Base-by-base conservation (phyloP, 106 monocot genomes). In the Amphibolis antarctica region DNA sequence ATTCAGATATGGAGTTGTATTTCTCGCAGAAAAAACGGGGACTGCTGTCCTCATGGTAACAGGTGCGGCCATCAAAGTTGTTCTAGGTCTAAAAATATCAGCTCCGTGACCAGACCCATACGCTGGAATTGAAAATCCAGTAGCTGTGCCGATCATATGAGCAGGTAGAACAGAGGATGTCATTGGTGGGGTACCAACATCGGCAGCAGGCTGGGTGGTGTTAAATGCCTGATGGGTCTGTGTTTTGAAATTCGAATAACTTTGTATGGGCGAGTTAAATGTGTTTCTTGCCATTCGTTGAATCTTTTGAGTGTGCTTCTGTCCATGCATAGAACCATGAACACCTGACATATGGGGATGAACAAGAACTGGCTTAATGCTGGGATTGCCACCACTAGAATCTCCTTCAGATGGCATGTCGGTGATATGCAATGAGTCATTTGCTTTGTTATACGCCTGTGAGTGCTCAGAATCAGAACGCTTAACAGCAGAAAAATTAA, bases 1-100 rank as follows among this genome's bases (percentile, higher is more conserved):
- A 5, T 49, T 49, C n/a, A 19, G n/a, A 3, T 49, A 14, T 1
- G 49, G 13, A 19, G 49, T 3, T 15, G n/a, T 15, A 49, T 4
- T 10, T 49, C 49, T 49, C 12, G 49, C 13, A 1, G 49, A 49
- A 49, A 10, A 49, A 36, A 36, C 36, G 7, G 36, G 36, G 7
- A 36, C 7, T 52, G 74, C 59, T 24, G 75, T 78, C 53, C 78
- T 71, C 1, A 82, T 68, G 1, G 68, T 82, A 21, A 78, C 82
- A 1, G 82, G 78, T 11, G 78, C 60, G 70, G 81, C 81, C 53
- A 70, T 10, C 18, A 60, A 66, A 42, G 60, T 36, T 12, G 19
- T 22, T 66, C 46, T 60, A 9, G 53, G 73, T 28, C 63, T 59
- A 28, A 48, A 58, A 22, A 13, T 15, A 28, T 61, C 45, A 46